Conservation (phyloP, 129 eudicot genomes). For the Glebionis coronaria region DNA sequence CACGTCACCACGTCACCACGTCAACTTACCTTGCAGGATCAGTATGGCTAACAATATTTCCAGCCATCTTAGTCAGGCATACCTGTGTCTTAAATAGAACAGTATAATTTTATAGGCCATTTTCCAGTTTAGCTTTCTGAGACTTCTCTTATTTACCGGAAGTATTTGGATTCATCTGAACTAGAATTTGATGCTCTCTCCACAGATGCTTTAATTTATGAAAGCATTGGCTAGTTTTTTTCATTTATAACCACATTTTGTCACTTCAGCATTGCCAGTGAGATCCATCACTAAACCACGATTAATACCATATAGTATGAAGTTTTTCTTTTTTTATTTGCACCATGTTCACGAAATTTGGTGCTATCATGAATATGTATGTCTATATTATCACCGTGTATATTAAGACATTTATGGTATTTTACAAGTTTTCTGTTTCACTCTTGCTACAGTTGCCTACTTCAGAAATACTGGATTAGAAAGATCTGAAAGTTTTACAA, state of each 20-base stretch:
- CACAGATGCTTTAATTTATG: too few relatives aligned
- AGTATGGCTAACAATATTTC: not conserved
- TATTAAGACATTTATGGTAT: not conserved
- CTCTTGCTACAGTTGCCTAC: conserved; percentile 40
- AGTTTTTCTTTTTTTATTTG: not conserved
- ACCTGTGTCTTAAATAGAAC: not conserved
- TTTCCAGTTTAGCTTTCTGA: not conserved
- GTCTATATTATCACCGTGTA: not conserved
- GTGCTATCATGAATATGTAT: not conserved
- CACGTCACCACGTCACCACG: not conserved
- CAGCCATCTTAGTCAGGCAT: not conserved
- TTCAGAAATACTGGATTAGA: conserved; percentile 39
- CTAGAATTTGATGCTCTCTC: too few relatives aligned
- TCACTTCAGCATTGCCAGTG: not conserved
- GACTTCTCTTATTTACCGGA: too few relatives aligned
- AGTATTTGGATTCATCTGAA: too few relatives aligned
- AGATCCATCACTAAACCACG: too few relatives aligned
- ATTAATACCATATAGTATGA: too few relatives aligned
- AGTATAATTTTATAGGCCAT: not conserved
- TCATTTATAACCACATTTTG: too few relatives aligned
- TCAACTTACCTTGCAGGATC: not conserved
- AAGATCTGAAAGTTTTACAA: conserved; percentile 30
- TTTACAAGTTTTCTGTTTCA: conserved; percentile 5
- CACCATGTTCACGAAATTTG: not conserved
- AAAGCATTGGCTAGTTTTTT: too few relatives aligned